phyloP scores from a whole-genome alignment of 768 basidiomycete genomes.

The Boletus rubescentipes region DNA sequence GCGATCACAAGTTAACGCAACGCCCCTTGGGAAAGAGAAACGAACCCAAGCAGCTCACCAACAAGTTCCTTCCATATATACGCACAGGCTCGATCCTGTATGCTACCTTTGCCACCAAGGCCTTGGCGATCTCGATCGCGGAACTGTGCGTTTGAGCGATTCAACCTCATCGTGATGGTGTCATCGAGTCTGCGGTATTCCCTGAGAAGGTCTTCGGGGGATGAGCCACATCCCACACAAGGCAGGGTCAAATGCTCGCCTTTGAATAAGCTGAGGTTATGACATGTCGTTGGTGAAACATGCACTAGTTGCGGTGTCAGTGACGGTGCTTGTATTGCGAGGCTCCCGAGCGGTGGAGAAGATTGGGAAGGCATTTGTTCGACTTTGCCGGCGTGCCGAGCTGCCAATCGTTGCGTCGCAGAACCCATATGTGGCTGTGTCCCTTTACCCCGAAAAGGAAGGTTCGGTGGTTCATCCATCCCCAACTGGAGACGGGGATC shows the following conservation, averaged over 20 bases:
- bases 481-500: neutral
- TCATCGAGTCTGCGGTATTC: slow-evolving; percentile 85
- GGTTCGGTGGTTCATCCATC: slow-evolving; percentile 23
- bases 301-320: slow-evolving; percentile 62
- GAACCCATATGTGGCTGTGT: slow-evolving; percentile 18
- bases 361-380: slow-evolving; percentile 39
- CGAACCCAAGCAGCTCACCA: slow-evolving; percentile 45
- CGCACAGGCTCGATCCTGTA: slow-evolving; percentile 74
- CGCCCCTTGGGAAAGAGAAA: slow-evolving; percentile 14
- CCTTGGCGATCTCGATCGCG: slow-evolving; percentile 67
- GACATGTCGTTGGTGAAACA: slow-evolving; percentile 71
- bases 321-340: slow-evolving; percentile 65
- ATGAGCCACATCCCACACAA: slow-evolving; percentile 14
- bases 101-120: slow-evolving; percentile 43
- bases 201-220: slow-evolving; percentile 64
- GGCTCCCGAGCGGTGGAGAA: slow-evolving; percentile 59
- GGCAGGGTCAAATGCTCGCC: slow-evolving; percentile 25
- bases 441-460: slow-evolving; percentile 28
- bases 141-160: slow-evolving; percentile 73
- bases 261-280: slow-evolving; percentile 79
- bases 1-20: slow-evolving; percentile 22
- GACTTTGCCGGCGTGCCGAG: slow-evolving; percentile 29
- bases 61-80: slow-evolving; percentile 78
- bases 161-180: slow-evolving; percentile 74
- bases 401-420: slow-evolving; percentile 21